Evolutionary conservation across 2,329 filamentous ascomycete species (phyloP), one percentile per base, ranked within the genome.

Genomic region (Didymella pomorum): DNA sequence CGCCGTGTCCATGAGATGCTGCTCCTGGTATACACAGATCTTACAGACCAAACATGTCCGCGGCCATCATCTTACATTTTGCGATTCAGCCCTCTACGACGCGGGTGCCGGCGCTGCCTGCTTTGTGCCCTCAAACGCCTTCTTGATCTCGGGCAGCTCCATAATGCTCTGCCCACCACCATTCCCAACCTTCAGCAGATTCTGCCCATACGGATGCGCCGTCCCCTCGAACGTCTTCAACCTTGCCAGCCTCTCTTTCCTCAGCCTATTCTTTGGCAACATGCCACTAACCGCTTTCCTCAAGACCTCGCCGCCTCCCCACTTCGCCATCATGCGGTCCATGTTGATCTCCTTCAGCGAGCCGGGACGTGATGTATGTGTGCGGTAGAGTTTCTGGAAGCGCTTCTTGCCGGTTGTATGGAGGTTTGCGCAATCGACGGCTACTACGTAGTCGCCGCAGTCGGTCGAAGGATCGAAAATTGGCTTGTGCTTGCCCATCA

Each of bases 401-500:
- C 88, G 90, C 83, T 99, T 99, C 77, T 91, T 91, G 67, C 95
- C 95, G 8, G 95, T 98, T 1, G 88, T 89, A 81, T 93, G 88
- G 48, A 99, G 83, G 46, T 94, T 88, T 39, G 90, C 86, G 82
- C 95, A 98, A 77, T 93, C 89, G 35, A 92, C 92, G 50, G 95
- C 93, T 1, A 99, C 94, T 12, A 99, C 93, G 79, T 99, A 99
- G 86, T 99, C 95, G 69, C 95, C 95, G 84, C 95, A 98, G 84
- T 99, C 95, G 61, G 93, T 97, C 21, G 93, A 97, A 1, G 95
- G 95, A 80, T 98, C 92, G 82, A 88, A 99, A 78, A 95, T 97
- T 21, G 95, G 95, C 82, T 99, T 99, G 85, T 99, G 90, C 84
- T 99, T 99, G 81, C 95, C 95, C 93, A 98, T 97, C 51, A 97